Evolutionary conservation across 306 rosid genomes (phyloP).

Genomic region (Aeschynomene evenia): DNA sequence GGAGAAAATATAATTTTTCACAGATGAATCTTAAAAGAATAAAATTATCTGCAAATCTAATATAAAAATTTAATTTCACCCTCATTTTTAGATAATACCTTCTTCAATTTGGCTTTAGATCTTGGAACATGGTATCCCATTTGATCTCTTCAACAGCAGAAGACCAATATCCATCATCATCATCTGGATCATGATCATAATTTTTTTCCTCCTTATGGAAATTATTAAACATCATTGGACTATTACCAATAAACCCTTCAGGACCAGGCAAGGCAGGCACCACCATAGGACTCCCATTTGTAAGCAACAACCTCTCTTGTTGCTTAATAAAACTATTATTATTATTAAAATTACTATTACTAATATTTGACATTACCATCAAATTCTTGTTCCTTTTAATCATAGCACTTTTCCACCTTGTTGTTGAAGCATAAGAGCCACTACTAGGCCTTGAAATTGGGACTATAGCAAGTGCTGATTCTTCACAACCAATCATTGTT

Average conservation of each 20-base stretch:
- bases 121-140: conserved; percentile 98
- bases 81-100: too few relatives aligned
- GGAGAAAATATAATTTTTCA: too few relatives aligned
- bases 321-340: too few relatives aligned
- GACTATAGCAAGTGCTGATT: conserved; percentile 71
- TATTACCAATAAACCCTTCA: conserved; percentile 52
- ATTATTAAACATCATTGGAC: conserved; percentile 62
- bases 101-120: conserved; percentile 83
- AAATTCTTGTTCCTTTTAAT: conserved; percentile 64
- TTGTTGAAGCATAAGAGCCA: conserved; percentile 24
- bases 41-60: too few relatives aligned
- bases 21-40: too few relatives aligned
- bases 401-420: conserved; percentile 53
- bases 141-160: conserved; percentile 74
- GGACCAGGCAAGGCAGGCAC: conserved; percentile 39
- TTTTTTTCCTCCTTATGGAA: conserved; percentile 48
- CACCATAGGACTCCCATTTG: conserved; percentile 61
- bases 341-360: too few relatives aligned
- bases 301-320: conserved; percentile 61
- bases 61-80: too few relatives aligned
- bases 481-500: conserved; percentile 36
- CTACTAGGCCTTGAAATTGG: conserved; percentile 48
- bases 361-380: too few relatives aligned
- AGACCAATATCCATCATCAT: conserved; percentile 66
- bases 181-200: conserved; percentile 23